Base-by-base conservation (phyloP, 176 grass and related monocot species). In the Alopecurus myosuroides region DNA sequence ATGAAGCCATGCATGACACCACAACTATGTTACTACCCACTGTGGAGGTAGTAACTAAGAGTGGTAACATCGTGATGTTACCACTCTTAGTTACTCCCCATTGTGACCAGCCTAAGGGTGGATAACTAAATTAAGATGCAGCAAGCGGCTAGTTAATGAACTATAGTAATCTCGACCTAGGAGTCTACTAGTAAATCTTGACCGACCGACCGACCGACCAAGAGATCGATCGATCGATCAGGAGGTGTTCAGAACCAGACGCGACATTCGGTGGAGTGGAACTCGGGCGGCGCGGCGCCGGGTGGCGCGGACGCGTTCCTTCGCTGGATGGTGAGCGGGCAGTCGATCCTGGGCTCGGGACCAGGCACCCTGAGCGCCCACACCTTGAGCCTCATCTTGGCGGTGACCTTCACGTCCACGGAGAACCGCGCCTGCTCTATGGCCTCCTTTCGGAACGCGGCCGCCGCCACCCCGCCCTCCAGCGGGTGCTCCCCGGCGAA, bases 361-460 rank as follows among this genome's bases (percentile, higher is more conserved):
- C 87, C 87, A 1, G 82, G 57, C 36, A 89, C 13, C 17, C 3
- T 75, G 35, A 89, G 9, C 11, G 62, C 29, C 87, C 68, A 76
- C 2, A 80, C 35, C 77, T 69, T 80, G 70, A 89, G 82, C 60
- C 7, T 56, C 17, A 30, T 66, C 37, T 36, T 79, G 8, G 87
- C 70, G 7, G 1, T 65, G 15, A 89, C 0, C 69, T 30, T 85
- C 48, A 89, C 30, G 77, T 85, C 36, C 4, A 89, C 22, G 30
- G 77, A 76, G 87, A 85, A 89, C 1, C 9, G 35, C 0, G 77
- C 70, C 22, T 75, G 72, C 44, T 69, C 77, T 13, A 60, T 41
- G 36, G 76, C 81, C 68, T 89, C 82, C 60, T 72, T 80, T 1
- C 88, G 77, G 88, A 89, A 89, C 0, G 12, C 77, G 0, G 82